Evolutionary conservation across 2,329 filamentous ascomycete genomes (phyloP).

Genomic region (Aspergillus glaucus): DNA sequence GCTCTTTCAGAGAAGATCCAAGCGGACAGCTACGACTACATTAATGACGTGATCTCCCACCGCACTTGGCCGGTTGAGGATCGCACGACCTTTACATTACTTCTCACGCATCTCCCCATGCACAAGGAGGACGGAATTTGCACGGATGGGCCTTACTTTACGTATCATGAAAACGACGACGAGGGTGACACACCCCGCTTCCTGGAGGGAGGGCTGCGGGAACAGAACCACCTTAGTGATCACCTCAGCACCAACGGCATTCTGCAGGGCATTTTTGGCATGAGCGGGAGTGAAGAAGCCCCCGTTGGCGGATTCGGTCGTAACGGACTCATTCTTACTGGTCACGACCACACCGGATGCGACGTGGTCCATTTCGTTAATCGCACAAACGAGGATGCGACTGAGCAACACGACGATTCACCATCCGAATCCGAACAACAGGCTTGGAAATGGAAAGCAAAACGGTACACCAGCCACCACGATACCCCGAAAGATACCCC

Average conservation of each 20-base stretch:
- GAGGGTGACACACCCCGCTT: constrained; percentile 48
- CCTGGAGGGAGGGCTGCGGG: constrained; percentile 51
- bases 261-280: constrained; percentile 77
- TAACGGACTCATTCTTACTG: constrained; percentile 75
- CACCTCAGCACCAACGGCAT: constrained; percentile 63
- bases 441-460: constrained; percentile 32
- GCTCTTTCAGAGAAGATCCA: constrained; percentile 63
- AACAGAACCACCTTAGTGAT: constrained; percentile 83
- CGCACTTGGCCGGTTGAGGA: constrained; percentile 56
- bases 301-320: constrained; percentile 60
- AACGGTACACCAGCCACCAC: constrained; percentile 18
- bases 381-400: constrained; percentile 38
- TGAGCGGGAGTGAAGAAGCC: constrained; percentile 57
- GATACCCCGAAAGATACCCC: constrained; percentile 6
- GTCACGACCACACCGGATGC: constrained; percentile 93
- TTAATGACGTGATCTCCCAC: constrained; percentile 53
- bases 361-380: constrained; percentile 80
- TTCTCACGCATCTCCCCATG: constrained; percentile 87
- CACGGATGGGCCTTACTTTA: constrained; percentile 75
- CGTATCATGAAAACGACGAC: constrained; percentile 63
- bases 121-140: constrained; percentile 79
- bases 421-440: neutral
- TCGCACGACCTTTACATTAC: constrained; percentile 64
- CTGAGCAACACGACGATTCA: neutral
- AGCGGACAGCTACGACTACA: constrained; percentile 67